Base-by-base conservation (phyloP, 192 early-diverging fungal species). In the Powellomyces hirtus region DNA sequence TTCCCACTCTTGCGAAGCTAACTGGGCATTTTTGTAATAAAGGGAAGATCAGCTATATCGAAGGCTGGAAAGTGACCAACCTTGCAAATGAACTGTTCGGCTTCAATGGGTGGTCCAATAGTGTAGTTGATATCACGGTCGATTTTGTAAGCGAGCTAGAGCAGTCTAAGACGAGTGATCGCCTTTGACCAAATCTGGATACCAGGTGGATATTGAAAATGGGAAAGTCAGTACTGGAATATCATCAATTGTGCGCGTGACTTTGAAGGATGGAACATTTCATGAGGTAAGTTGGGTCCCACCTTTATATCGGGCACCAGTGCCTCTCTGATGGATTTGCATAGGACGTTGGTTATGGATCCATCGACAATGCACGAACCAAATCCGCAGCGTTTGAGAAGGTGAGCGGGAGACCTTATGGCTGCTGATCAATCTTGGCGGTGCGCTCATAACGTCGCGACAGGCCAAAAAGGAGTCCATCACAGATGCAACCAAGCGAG, bases 1-100 rank as follows among this genome's bases (percentile, higher is more conserved):
- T 13, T 13, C 40, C 8, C 40, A 42, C 8, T 13, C 8, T 8
- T 18, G 40, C 18, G 40, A 42, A 42, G 46, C 46, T 49, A 49
- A 6, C 46, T 6, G 14, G 46, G n/a, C 46, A 49, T 49, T 24
- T 4, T 66, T 34, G 38, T 60, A 53, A 27, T 40, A 33, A 45
- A 71, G 69, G 71, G 0, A 87, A 86, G 26, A 76, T 95, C 14
- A 79, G 79, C n/a, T 94, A 93, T 59, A 64, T 94, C 37, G 92
- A 94, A 70, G 94, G 92, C 7, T 89, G 87, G 86, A 89, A 85
- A 31, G 86, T 84, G 37, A 91, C 93, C 44, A 88, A 88, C 66
- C 73, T 97, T 34, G 97, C 97, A 50, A 95, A 98, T 68, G 88
- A 93, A 30, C 67, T 96, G 5, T 97, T 98, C 82, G 97, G 95